Percentiles rank a stretch among this genome's conserved stretches.
phyloP scores from a whole-genome alignment of 2,329 filamentous ascomycete species.

The Microsporum ferrugineum region DNA sequence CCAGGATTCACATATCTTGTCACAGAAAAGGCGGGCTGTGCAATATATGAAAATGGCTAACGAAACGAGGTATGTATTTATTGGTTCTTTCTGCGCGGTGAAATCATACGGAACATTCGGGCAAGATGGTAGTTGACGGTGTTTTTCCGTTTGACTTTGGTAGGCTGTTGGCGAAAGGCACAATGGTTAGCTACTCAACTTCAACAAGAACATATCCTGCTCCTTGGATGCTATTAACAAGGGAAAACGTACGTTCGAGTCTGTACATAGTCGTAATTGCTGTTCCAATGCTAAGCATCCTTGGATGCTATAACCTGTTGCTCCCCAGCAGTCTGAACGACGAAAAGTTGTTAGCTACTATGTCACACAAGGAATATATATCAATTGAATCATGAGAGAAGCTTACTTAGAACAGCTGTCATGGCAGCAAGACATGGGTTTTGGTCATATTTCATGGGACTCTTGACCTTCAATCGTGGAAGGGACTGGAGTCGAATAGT shows the following conservation, averaged over 20 bases:
- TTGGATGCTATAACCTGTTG: constrained; percentile 38
- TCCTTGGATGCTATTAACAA: not conserved
- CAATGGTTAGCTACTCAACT: not conserved
- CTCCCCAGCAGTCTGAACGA: constrained; percentile 36
- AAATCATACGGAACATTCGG: constrained; percentile 63
- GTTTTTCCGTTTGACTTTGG: constrained; percentile 51
- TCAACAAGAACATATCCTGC: not conserved
- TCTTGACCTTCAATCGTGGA: constrained; percentile 49
- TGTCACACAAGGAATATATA: not conserved
- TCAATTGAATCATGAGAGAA: not conserved
- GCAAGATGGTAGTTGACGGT: constrained; percentile 85
- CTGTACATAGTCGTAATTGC: constrained; percentile 61
- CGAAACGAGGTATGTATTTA: not conserved
- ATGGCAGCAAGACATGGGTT: constrained; percentile 58
- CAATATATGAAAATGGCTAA: not conserved
- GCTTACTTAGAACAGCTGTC: constrained; percentile 53
- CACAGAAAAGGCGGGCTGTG: not conserved
- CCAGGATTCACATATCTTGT: not conserved
- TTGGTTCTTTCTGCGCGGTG: constrained; percentile 54
- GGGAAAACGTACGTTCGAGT: constrained; percentile 50
- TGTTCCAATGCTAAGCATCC: constrained; percentile 51
- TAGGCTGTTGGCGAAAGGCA: constrained; percentile 37
- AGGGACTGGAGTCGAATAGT: constrained; percentile 38
- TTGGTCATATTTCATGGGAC: constrained; percentile 47
- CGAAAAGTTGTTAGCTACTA: not conserved